Evolutionary conservation across 768 basidiomycete genomes (phyloP).

Genomic region (Boletus rubroflammeus): DNA sequence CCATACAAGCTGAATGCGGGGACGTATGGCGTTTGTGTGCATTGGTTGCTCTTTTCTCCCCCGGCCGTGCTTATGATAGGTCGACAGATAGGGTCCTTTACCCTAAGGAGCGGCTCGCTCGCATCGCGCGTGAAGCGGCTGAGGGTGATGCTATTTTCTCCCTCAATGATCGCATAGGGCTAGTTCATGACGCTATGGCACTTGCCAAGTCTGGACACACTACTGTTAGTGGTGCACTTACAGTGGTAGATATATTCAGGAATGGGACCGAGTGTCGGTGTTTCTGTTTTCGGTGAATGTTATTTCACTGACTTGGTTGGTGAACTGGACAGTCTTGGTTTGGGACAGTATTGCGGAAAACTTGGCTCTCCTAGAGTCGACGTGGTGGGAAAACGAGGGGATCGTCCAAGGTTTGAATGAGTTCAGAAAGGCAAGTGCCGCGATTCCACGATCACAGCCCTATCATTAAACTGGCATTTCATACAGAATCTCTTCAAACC

Average conservation of each 20-base stretch:
- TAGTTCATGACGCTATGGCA: constrained; percentile 79
- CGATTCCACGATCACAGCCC: background rate
- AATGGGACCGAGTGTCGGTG: constrained; percentile 74
- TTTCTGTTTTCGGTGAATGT: background rate
- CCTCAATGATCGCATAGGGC: constrained; percentile 83
- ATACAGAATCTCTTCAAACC: constrained; percentile 66
- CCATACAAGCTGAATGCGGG: constrained; percentile 90
- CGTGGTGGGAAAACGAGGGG: constrained; percentile 81
- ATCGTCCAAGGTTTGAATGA: constrained; percentile 52
- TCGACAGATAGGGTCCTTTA: constrained; percentile 79
- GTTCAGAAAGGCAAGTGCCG: constrained; percentile 51
- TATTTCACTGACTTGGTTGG: background rate
- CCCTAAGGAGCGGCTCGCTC: constrained; percentile 69
- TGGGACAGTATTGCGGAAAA: constrained; percentile 68
- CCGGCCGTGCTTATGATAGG: background rate
- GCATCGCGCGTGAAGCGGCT: constrained; percentile 79
- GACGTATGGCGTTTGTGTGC: constrained; percentile 83
- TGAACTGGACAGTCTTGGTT: constrained; percentile 58
- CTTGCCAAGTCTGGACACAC: constrained; percentile 79
- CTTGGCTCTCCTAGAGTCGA: constrained; percentile 50
- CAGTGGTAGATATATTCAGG: constrained; percentile 63
- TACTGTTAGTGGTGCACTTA: constrained; percentile 72
- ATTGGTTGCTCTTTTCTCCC: constrained; percentile 10
- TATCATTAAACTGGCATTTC: background rate
- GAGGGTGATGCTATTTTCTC: constrained; percentile 62